These are phyloP conservation scores for Kwoniella sp. DNA, from an alignment of 768 basidiomycete genomes.

Conservation along the genomic window DNA sequence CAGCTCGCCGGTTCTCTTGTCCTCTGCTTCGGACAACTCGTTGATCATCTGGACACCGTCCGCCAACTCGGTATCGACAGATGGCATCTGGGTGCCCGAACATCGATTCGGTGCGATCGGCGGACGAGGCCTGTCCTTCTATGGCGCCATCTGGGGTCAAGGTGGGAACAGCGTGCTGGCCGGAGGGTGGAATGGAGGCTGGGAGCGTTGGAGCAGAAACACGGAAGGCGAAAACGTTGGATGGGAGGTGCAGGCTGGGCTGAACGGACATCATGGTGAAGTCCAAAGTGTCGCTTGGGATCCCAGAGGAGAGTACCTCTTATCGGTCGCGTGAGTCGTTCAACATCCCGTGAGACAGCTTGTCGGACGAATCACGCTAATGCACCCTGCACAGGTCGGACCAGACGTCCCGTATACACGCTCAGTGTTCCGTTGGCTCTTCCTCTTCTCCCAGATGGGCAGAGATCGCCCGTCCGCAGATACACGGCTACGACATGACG, in stretches of 20 bases:
- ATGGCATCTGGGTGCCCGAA: slow-evolving; percentile 76
- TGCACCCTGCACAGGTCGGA: slow-evolving; percentile 60
- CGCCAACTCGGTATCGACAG: slow-evolving; percentile 36
- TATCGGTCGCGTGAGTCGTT: slow-evolving; percentile 69
- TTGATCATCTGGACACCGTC: slow-evolving; percentile 91
- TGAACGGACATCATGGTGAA: slow-evolving; percentile 77
- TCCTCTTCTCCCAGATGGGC: slow-evolving; percentile 29
- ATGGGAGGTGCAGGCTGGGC: slow-evolving; percentile 75
- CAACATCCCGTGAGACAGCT: neutral
- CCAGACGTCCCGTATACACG: slow-evolving; percentile 88
- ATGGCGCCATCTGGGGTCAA: slow-evolving; percentile 77
- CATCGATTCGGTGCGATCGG: slow-evolving; percentile 93
- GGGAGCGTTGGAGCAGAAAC: slow-evolving; percentile 70
- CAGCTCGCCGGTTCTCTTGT: slow-evolving; percentile 59
- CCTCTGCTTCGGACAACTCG: slow-evolving; percentile 91
- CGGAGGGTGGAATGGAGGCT: slow-evolving; percentile 92
- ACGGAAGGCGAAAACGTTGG: slow-evolving; percentile 46
- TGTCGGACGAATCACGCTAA: neutral
- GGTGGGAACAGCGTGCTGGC: slow-evolving; percentile 65
- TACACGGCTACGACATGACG: slow-evolving; percentile 92
- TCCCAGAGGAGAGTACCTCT: slow-evolving; percentile 74
- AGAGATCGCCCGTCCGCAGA: slow-evolving; percentile 86
- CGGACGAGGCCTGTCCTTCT: slow-evolving; percentile 81
- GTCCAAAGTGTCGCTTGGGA: slow-evolving; percentile 84
- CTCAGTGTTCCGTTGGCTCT: slow-evolving; percentile 51